phyloP scores from a whole-genome alignment of 225 moss, liverwort and hornwort genomes.

The Rhytidiadelphus loreus region DNA sequence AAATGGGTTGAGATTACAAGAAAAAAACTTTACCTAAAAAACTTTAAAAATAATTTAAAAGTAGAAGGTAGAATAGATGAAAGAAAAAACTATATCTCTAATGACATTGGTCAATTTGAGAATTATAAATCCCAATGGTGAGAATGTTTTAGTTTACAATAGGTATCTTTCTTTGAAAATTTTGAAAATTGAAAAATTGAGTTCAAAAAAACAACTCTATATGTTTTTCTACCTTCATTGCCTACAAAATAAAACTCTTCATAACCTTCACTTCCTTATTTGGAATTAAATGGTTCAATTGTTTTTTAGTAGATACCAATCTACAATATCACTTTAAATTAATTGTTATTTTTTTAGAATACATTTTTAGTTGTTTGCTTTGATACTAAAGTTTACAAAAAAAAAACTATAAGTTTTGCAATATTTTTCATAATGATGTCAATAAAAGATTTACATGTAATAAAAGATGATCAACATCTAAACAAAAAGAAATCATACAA shows the following conservation, averaged over 20 bases:
- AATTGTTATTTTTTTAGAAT: background rate
- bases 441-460: background rate
- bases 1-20: background rate
- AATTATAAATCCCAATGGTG: background rate
- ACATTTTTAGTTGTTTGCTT: accelerated
- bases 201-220: accelerated
- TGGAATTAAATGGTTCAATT: accelerated
- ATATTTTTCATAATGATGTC: accelerated
- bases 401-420: background rate
- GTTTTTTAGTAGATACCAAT: no score
- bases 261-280: background rate
- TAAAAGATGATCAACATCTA: background rate
- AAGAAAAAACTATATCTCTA: background rate
- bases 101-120: background rate
- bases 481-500: accelerated
- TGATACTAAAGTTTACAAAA: accelerated
- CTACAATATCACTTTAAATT: background rate
- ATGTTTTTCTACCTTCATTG: background rate
- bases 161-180: accelerated
- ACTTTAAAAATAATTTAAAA: background rate
- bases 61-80: background rate
- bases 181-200: background rate
- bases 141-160: background rate
- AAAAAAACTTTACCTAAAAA: accelerated
- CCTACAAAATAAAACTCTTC: accelerated